phyloP scores from a whole-genome alignment of 176 grass and related monocot genomes.

The Hordeum marinum region DNA sequence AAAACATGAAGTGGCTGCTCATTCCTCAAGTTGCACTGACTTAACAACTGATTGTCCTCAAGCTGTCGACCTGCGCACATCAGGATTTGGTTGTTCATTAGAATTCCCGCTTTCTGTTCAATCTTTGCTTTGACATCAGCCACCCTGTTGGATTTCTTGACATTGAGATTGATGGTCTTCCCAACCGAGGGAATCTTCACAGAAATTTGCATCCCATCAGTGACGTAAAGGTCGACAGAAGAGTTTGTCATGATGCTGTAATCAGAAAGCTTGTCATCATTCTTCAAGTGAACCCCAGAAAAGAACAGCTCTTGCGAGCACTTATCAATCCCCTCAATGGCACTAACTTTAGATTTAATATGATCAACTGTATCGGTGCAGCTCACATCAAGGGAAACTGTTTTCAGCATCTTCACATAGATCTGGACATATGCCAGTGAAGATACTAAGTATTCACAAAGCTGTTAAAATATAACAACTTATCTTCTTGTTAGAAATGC shows the following conservation, averaged over 20 bases:
- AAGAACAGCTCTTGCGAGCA: conserved; percentile 37
- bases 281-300: conserved; percentile 34
- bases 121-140: conserved; percentile 37
- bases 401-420: conserved; percentile 40
- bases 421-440: conserved; percentile 23
- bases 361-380: conserved; percentile 27
- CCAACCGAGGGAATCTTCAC: conserved; percentile 34
- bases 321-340: conserved; percentile 36
- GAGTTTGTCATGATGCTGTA: conserved; percentile 38
- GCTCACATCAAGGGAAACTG: conserved; percentile 31
- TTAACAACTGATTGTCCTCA: conserved; percentile 22
- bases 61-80: conserved; percentile 26
- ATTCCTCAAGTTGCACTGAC: conserved; percentile 28
- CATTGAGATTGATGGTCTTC: conserved; percentile 38
- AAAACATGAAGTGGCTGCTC: conserved; percentile 27
- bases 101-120: conserved; percentile 17
- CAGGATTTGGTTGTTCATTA: conserved; percentile 21
- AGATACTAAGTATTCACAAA: not conserved
- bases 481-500: not conserved
- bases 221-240: conserved; percentile 34
- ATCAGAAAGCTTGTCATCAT: conserved; percentile 26
- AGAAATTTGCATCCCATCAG: conserved; percentile 35
- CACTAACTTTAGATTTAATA: conserved; percentile 31
- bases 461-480: not conserved
- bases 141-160: conserved; percentile 30